A percentile compares a stretch with the other conserved stretches of the same genome.
Conservation (phyloP, 225 moss, liverwort and hornwort species). For the Climacium dendroides region DNA sequence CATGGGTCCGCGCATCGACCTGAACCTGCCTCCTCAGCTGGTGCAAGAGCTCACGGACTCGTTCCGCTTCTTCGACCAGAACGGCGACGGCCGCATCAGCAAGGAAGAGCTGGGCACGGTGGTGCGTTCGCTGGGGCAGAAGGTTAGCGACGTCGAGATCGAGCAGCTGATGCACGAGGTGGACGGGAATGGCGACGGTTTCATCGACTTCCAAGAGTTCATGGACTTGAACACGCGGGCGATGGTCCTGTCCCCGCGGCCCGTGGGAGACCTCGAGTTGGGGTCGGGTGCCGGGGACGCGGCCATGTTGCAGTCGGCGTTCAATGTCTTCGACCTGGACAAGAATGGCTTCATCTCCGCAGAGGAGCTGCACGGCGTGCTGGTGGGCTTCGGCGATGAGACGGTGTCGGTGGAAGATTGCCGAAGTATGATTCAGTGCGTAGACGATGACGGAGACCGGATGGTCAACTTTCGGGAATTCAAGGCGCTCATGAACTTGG, state of each 20-base stretch:
- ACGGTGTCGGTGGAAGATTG: constrained; percentile 59
- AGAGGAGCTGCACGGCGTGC: constrained; percentile 47
- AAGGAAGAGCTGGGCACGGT: constrained; percentile 42
- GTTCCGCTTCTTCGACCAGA: constrained; percentile 47
- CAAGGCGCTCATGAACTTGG: constrained; percentile 22
- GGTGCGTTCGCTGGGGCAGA: constrained; percentile 54
- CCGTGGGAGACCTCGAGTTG: neutral
- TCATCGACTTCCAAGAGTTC: constrained; percentile 56
- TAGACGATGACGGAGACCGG: constrained; percentile 29
- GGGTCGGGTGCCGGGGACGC: neutral
- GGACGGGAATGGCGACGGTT: constrained; percentile 50
- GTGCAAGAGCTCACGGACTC: constrained; percentile 61
- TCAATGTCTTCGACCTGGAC: constrained; percentile 65
- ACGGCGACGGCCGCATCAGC: constrained; percentile 59
- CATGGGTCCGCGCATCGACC: neutral
- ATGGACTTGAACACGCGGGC: constrained; percentile 40
- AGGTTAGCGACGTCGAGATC: constrained; percentile 37
- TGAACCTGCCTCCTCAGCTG: constrained; percentile 23
- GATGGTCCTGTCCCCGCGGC: neutral
- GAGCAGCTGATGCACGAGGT: constrained; percentile 39
- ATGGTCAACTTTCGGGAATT: constrained; percentile 33
- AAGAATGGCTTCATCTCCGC: constrained; percentile 59
- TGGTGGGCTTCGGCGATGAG: constrained; percentile 45
- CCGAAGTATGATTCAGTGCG: constrained; percentile 25
- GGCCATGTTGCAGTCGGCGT: constrained; percentile 43